Percentiles rank a stretch among this genome's conserved stretches.
Evolutionary conservation across 768 basidiomycete species (phyloP).

Genomic region (Fomitopsis serialis): DNA sequence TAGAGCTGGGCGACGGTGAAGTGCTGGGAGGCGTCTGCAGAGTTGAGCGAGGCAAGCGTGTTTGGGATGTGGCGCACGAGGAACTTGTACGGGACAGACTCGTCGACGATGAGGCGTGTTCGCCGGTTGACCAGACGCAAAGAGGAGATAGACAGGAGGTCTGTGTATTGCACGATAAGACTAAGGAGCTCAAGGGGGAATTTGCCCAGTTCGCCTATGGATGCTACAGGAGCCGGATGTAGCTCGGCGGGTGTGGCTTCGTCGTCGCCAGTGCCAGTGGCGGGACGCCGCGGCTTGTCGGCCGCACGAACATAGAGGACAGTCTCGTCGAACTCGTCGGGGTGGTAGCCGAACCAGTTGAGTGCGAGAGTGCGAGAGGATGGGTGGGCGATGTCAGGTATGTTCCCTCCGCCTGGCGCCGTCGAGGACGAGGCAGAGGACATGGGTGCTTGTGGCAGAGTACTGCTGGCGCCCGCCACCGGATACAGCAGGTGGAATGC

Average conservation of each 20-base stretch:
- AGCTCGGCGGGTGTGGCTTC: neutral
- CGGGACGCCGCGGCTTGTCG: too few species aligned
- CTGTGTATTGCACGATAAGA: neutral
- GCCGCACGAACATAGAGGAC: neutral
- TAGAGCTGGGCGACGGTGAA: neutral
- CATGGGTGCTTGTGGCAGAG: neutral
- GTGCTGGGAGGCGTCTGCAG: neutral
- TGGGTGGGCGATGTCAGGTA: neutral
- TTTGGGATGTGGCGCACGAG: neutral
- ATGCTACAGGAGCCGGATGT: neutral
- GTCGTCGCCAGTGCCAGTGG: too few species aligned
- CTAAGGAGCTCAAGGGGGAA: constrained; percentile 1
- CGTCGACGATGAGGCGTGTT: neutral
- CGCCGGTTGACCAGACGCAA: neutral
- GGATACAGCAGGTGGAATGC: too few species aligned
- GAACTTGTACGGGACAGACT: neutral
- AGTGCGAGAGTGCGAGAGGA: neutral
- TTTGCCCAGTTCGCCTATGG: neutral
- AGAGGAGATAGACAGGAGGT: neutral
- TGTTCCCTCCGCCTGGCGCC: neutral
- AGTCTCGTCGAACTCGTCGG: neutral
- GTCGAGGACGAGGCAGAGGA: neutral
- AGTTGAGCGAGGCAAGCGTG: neutral
- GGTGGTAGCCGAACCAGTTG: neutral
- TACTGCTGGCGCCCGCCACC: too few species aligned